Conservation (phyloP, 1,284 basidiomycete species). For the Laetiporus sulphureus region DNA sequence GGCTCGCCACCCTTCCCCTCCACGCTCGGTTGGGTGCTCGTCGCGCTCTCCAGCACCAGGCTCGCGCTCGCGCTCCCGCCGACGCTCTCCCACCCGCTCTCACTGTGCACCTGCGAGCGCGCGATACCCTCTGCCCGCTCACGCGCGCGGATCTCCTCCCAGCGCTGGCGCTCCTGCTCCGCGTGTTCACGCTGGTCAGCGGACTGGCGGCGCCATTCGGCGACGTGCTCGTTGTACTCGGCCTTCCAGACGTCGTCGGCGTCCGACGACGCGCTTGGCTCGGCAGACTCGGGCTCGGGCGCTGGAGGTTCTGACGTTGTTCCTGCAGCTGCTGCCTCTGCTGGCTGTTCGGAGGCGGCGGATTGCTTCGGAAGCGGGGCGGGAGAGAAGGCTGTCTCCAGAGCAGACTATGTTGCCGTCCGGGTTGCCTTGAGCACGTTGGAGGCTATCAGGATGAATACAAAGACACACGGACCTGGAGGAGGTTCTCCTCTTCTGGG, state of each 20-base stretch:
- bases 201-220: slow-evolving; percentile 92
- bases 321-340: slow-evolving; percentile 10
- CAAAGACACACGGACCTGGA: slow-evolving; percentile 19
- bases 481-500: slow-evolving; percentile 23
- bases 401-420: slow-evolving; percentile 22
- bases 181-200: slow-evolving; percentile 69
- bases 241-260: slow-evolving; percentile 97
- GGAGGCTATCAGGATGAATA: neutral
- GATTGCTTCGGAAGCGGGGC: slow-evolving; percentile 19
- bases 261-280: slow-evolving; percentile 76
- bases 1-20: slow-evolving; percentile 7
- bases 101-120: slow-evolving; percentile 26
- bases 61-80: slow-evolving; percentile 27
- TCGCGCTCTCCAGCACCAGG: slow-evolving; percentile 12
- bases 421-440: neutral
- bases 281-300: slow-evolving; percentile 37
- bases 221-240: slow-evolving; percentile 91
- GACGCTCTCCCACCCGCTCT: slow-evolving; percentile 49
- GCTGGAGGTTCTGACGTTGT: slow-evolving; percentile 3
- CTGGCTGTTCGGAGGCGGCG: slow-evolving; percentile 14
- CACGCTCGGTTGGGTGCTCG: slow-evolving; percentile 15
- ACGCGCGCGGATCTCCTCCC: slow-evolving; percentile 79
- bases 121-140: slow-evolving; percentile 32
- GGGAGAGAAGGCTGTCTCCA: slow-evolving; percentile 23
- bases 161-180: slow-evolving; percentile 55